Evolutionary conservation across 2,329 filamentous ascomycete species (phyloP), one percentile per base, ranked within the genome.

Genomic region (Trichoderma simmonsii): DNA sequence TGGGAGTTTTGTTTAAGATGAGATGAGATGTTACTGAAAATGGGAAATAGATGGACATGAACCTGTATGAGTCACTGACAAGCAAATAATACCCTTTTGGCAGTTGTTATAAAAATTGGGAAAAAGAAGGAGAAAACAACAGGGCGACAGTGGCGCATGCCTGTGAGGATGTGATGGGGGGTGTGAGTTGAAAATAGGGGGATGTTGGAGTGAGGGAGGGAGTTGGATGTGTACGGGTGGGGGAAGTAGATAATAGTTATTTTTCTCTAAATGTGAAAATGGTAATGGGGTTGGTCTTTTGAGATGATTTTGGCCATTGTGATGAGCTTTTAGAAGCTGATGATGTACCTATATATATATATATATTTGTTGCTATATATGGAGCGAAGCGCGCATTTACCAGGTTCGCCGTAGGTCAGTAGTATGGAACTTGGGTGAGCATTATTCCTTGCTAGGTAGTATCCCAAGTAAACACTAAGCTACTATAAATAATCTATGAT

Each of bases 61-160:
- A 48, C 30, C 34, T n/a, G 18, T 43, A 60, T 34, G 56, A 68
- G 32, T 60, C 48, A 59, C 32, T 26, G 34, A 68, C 24, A 68
- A 68, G 56, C 56, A 68, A 67, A 59, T 67, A 67, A 67, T 67
- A 67, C 64, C 64, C 63, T 28, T 67, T 59, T 67, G 64, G 64
- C 64, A 67, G 64, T 28, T 59, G 24, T 67, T 66, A 24, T 24
- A 14, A 54, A 51, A 24, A 54, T 34, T 12, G 60, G 24, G 4
- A 28, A 26, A 34, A 48, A 21, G 8, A n/a, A 18, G n/a, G 32
- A 39, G 7, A 39, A 67, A 32, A 57, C 28, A 18, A 63, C 15
- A 6, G 15, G 9, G 26, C 26, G 26, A 26, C 26, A 26, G 26
- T 26, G 32, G n/a, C n/a, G 21, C 21, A 24, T 54, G 48, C n/a